Base-by-base conservation (phyloP, 1,284 basidiomycete species). In the Malassezia nana region DNA sequence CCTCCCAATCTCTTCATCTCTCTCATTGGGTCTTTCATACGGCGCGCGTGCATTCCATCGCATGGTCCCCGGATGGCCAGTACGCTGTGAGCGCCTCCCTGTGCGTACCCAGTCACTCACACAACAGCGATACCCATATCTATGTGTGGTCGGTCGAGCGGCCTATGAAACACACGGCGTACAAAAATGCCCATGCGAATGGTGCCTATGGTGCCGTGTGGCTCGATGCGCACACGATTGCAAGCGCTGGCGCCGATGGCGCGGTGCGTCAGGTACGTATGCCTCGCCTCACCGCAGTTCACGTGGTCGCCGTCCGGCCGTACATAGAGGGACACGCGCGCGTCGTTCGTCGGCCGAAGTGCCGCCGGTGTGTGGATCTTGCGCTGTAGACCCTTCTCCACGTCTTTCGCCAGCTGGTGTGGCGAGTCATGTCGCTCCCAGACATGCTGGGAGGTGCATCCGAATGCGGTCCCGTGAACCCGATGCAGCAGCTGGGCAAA, bases 91-190 rank as follows among this genome's bases (percentile, higher is more conserved):
- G 88, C 7, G 89, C 84, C 13, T 88, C 88, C 8, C 79, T 92
- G 31, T 53, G 15, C 18, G 55, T 43, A 18, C 31, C 8, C 26
- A 2, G n/a, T 15, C 16, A 13, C 18, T 18, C 40, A 33, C 12
- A 52, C 25, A 48, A 52, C 18, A 32, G 61, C 26, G 92, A 98
- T 73, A 92, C 90, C 25, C 83, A 89, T 66, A 82, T 94, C 7
- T 94, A 89, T 72, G 77, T 96, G 33, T 96, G 89, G 84, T 84
- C 84, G 63, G 82, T 88, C 32, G 79, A 79, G 53, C 84, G 84
- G 64, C 84, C 85, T 10, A 77, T 83, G 74, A 83, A 82, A 76
- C 87, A 86, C 64, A 82, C 90, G 38, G 80, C 84, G 12, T 83
- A 94, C 75, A 86, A 85, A 64, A 72, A 70, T 38, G 64, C 67